Conservation (phyloP, 306 rosid species). For the Quercus suber region DNA sequence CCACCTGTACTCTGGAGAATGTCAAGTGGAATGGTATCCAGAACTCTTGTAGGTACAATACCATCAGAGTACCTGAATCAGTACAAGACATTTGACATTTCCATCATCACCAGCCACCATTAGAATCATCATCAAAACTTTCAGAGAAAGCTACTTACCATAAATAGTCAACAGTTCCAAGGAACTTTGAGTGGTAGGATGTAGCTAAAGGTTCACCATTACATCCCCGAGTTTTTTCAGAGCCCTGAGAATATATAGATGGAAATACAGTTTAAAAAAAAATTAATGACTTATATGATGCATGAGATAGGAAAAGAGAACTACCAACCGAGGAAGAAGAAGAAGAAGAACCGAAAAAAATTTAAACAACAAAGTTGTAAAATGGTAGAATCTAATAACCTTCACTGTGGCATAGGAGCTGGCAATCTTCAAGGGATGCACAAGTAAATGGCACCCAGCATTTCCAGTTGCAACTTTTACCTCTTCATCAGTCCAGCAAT, state of each 20-base stretch:
- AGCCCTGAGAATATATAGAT: slow-evolving; percentile 47
- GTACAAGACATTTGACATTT: slow-evolving; percentile 14
- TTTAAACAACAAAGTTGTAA: slow-evolving; percentile 3
- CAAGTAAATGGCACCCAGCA: slow-evolving; percentile 44
- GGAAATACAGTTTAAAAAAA: slow-evolving; percentile 2
- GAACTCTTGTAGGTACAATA: slow-evolving; percentile 64
- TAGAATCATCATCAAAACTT: slow-evolving; percentile 9
- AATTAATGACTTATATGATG: not conserved
- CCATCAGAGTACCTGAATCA: slow-evolving; percentile 64
- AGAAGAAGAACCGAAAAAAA: slow-evolving; percentile 1
- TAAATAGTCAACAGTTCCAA: slow-evolving; percentile 89
- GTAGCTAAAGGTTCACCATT: slow-evolving; percentile 83
- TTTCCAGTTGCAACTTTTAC: slow-evolving; percentile 67
- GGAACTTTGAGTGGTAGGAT: slow-evolving; percentile 85
- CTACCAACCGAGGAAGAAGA: not conserved
- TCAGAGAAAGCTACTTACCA: slow-evolving; percentile 51
- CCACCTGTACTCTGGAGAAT: slow-evolving; percentile 64
- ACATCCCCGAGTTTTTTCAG: slow-evolving; percentile 54
- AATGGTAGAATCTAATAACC: slow-evolving; percentile 35
- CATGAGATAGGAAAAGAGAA: not conserved
- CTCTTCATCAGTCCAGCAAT: slow-evolving; percentile 70
- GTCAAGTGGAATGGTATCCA: slow-evolving; percentile 68
- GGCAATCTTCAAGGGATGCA: slow-evolving; percentile 66
- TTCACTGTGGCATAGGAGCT: slow-evolving; percentile 73
- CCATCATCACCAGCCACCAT: slow-evolving; percentile 5